Conservation (phyloP, 73 alveolate species). For the Breviolum minutum region DNA sequence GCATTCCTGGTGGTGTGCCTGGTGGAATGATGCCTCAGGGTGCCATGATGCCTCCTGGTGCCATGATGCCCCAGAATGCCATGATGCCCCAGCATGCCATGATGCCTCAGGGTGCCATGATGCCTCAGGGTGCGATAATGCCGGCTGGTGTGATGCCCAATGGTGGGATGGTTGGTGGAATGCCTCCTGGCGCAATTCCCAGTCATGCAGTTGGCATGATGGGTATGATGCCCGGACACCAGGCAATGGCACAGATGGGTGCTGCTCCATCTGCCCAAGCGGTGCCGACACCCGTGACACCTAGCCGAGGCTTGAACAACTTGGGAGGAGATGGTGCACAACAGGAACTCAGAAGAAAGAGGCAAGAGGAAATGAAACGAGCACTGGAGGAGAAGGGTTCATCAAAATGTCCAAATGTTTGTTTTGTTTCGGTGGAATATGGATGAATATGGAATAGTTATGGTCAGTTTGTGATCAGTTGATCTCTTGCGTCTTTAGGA, state of each 20-base stretch:
- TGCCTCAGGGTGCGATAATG: background rate
- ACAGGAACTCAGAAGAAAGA: conserved; percentile 25
- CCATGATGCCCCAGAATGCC: too few species aligned
- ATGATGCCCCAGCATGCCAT: background rate
- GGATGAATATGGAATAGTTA: too few species aligned
- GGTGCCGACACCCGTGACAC: background rate
- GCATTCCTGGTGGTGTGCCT: background rate
- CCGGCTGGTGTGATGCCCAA: background rate
- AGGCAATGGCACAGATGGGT: background rate
- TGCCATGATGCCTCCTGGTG: background rate
- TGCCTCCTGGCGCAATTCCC: conserved; percentile 2
- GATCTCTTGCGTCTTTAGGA: background rate
- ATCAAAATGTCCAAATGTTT: background rate
- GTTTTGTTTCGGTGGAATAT: too few species aligned
- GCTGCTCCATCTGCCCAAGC: background rate
- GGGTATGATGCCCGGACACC: background rate
- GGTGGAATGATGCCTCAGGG: background rate
- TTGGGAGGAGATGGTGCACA: conserved; percentile 76
- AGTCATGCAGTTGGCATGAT: background rate
- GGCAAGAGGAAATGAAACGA: conserved; percentile 73
- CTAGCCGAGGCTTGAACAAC: conserved; percentile 18
- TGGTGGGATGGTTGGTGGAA: conserved; percentile 11
- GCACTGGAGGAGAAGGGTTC: conserved; percentile 41
- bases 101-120: background rate
- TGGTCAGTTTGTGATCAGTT: too few species aligned